These are phyloP conservation scores for Coemansia interrupta DNA, from an alignment of 192 early-diverging fungal genomes.

Conservation along the genomic window DNA sequence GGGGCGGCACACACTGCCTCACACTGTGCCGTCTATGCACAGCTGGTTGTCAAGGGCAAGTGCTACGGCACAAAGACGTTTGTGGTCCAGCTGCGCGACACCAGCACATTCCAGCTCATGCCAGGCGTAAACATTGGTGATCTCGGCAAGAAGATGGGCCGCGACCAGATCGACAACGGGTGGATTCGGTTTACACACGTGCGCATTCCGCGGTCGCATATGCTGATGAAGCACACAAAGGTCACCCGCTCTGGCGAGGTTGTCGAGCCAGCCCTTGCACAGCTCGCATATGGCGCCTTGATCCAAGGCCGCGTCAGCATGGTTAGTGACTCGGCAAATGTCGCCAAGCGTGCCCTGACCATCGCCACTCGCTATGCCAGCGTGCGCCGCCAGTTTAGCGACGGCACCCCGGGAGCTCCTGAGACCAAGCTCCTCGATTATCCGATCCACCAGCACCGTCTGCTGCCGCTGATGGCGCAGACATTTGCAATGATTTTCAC, in stretches of 20 bases:
- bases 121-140: constrained; percentile 90
- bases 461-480: constrained; percentile 87
- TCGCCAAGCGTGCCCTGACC: constrained; percentile 84
- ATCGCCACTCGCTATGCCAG: constrained; percentile 89
- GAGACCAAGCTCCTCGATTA: constrained; percentile 93
- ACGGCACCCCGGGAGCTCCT: constrained; percentile 55
- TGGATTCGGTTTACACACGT: constrained; percentile 93
- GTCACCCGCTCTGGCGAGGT: constrained; percentile 75
- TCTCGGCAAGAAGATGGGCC: constrained; percentile 90
- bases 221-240: constrained; percentile 93
- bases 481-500: constrained; percentile 89
- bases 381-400: constrained; percentile 84
- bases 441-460: constrained; percentile 88
- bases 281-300: constrained; percentile 85
- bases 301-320: constrained; percentile 80
- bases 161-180: constrained; percentile 89
- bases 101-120: constrained; percentile 70
- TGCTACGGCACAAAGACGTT: constrained; percentile 84
- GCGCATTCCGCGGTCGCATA: constrained; percentile 82
- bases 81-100: constrained; percentile 81
- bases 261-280: constrained; percentile 74
- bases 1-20: constrained; percentile 90
- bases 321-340: constrained; percentile 81
- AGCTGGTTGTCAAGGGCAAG: constrained; percentile 77
- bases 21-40: constrained; percentile 76